These are phyloP conservation scores for Tephrocybe sp. DNA, from an alignment of 768 basidiomycete species.

Conservation along the genomic window DNA sequence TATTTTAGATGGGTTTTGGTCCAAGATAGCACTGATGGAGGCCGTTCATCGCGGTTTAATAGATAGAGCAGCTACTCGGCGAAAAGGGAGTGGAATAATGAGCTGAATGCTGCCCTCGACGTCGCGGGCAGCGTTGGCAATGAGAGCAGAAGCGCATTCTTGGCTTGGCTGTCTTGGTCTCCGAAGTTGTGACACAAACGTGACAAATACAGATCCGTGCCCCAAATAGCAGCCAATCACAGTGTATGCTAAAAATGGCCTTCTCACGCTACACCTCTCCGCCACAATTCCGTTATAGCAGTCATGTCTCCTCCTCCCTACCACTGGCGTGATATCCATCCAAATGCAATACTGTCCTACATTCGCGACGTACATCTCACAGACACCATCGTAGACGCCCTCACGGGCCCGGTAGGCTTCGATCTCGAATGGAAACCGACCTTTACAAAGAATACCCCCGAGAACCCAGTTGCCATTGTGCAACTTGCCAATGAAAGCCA, in stretches of 20 bases:
- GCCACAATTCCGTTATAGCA: slow-evolving; percentile 11
- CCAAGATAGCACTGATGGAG: slow-evolving; percentile 7
- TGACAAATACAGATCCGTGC: slow-evolving; percentile 23
- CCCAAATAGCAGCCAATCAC: slow-evolving; percentile 36
- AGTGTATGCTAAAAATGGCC: slow-evolving; percentile 22
- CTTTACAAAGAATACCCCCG: slow-evolving; percentile 46
- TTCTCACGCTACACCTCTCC: slow-evolving; percentile 13
- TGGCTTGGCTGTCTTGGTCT: slow-evolving; percentile 18
- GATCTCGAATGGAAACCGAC: slow-evolving; percentile 82
- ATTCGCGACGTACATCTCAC: slow-evolving; percentile 33
- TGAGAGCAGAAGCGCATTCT: too few relatives aligned
- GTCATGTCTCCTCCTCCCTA: slow-evolving; percentile 23
- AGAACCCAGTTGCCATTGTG: slow-evolving; percentile 73
- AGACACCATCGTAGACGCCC: slow-evolving; percentile 28
- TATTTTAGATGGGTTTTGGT: slow-evolving; percentile 34
- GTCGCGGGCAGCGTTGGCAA: background rate
- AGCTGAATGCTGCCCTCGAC: background rate
- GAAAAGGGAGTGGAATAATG: background rate
- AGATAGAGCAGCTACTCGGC: background rate
- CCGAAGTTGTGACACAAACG: slow-evolving; percentile 21
- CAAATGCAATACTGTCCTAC: slow-evolving; percentile 32
- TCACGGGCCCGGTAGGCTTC: slow-evolving; percentile 53
- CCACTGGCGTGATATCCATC: slow-evolving; percentile 33
- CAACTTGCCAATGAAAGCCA: slow-evolving; percentile 61
- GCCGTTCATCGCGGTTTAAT: background rate